These are phyloP conservation scores for Colletotrichum sp. DNA, from an alignment of 2,329 filamentous ascomycete genomes.

Conservation along the genomic window DNA sequence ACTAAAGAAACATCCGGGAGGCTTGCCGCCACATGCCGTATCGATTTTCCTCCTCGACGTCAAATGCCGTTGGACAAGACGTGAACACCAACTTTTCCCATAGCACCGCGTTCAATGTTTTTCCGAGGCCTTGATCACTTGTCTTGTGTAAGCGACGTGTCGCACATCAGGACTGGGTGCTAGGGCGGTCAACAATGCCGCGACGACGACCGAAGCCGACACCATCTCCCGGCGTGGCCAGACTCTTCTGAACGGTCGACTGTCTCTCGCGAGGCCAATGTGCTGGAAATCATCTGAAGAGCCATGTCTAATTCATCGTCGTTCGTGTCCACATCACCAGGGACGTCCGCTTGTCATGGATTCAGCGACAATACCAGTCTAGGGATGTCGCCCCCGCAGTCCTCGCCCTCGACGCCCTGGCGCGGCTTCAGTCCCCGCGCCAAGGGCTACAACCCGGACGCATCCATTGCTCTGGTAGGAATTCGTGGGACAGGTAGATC, in stretches of 20 bases:
- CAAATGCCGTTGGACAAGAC: neutral
- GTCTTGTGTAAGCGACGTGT: neutral
- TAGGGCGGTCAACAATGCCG: neutral
- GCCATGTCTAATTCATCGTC: neutral
- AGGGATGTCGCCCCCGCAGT: neutral
- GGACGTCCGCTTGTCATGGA: neutral
- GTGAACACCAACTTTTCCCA: neutral
- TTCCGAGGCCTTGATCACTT: neutral
- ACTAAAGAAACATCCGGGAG: neutral
- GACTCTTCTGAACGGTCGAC: neutral
- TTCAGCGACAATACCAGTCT: neutral
- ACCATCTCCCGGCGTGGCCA: neutral
- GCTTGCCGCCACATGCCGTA: neutral
- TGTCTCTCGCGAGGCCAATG: neutral
- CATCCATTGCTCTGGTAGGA: slow-evolving; percentile 75
- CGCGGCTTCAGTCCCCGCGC: neutral
- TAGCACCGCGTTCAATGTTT: neutral
- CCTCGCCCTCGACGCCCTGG: neutral
- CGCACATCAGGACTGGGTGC: neutral
- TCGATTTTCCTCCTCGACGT: neutral
- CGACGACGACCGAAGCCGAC: neutral
- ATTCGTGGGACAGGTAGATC: slow-evolving; percentile 78
- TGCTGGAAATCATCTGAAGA: neutral
- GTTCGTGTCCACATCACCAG: neutral
- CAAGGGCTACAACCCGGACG: slow-evolving; percentile 43